Conservation (phyloP, 768 basidiomycete genomes). For the Amanita polypyramis region DNA sequence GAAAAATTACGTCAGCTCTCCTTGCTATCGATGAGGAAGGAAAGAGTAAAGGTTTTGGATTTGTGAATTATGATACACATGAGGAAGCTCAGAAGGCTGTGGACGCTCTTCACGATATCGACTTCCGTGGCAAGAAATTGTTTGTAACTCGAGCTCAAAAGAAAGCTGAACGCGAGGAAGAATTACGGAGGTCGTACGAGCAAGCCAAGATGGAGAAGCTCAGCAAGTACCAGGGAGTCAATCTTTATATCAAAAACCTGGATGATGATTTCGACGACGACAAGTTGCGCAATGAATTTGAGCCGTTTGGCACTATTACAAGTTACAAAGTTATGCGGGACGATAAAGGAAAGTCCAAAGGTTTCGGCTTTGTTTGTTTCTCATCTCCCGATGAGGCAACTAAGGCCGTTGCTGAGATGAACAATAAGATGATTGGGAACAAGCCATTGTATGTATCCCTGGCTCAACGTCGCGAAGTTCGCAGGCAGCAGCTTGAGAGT, state of each 20-base stretch:
- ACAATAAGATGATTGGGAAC: conserved; percentile 98
- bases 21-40: conserved; percentile 79
- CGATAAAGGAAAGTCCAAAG: conserved; percentile 86
- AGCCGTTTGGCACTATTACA: conserved; percentile 94
- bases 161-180: conserved; percentile 96
- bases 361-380: conserved; percentile 99
- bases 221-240: conserved; percentile 97
- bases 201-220: conserved; percentile 94
- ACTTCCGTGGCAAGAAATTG: conserved; percentile 78
- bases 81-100: conserved; percentile 89
- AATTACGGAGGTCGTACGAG: conserved; percentile 88
- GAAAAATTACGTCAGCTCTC: conserved; percentile 82
- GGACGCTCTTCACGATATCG: conserved; percentile 79
- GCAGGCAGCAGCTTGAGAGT: conserved; percentile 96
- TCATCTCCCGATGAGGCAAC: conserved; percentile 97
- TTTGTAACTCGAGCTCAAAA: conserved; percentile 97
- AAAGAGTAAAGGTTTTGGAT: conserved; percentile 95
- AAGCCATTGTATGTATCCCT: conserved; percentile 99
- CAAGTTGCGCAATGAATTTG: conserved; percentile 91
- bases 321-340: conserved; percentile 99
- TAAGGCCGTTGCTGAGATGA: conserved; percentile 99
- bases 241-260: conserved; percentile 99
- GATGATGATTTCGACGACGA: conserved; percentile 98
- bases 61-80: conserved; percentile 92
- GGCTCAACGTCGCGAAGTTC: conserved; percentile 96